These are phyloP conservation scores for Tricholoma bakamatsutake DNA, from an alignment of 768 basidiomycete genomes.

Conservation along the genomic window DNA sequence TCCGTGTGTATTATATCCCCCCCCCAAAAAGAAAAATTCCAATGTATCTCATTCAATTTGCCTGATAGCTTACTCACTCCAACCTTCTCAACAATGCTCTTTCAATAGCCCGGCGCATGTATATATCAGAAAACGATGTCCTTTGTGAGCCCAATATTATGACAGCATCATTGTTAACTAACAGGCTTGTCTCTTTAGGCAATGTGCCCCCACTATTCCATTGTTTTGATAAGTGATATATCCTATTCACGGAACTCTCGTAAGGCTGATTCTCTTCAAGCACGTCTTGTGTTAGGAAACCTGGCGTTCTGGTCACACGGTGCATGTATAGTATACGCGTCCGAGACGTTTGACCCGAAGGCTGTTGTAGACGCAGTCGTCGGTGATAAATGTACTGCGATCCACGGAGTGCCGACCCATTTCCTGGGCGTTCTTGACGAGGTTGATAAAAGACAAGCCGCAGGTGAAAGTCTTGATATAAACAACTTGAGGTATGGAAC, in stretches of 20 bases:
- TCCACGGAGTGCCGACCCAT: slow-evolving; percentile 85
- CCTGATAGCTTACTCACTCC: slow-evolving; percentile 62
- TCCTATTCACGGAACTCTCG: background rate
- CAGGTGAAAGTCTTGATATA: slow-evolving; percentile 43
- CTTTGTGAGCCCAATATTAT: slow-evolving; percentile 44
- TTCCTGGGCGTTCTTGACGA: slow-evolving; percentile 72
- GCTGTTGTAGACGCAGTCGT: slow-evolving; percentile 68
- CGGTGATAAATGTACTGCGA: slow-evolving; percentile 64
- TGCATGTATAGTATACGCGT: slow-evolving; percentile 70
- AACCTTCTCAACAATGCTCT: slow-evolving; percentile 77
- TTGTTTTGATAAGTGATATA: slow-evolving; percentile 74
- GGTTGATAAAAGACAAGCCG: slow-evolving; percentile 46
- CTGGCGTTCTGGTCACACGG: slow-evolving; percentile 74
- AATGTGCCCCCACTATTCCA: slow-evolving; percentile 84
- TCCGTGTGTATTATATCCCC: slow-evolving; percentile 42
- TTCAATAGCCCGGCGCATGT: slow-evolving; percentile 68
- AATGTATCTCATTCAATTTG: background rate
- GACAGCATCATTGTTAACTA: background rate
- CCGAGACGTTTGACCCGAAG: slow-evolving; percentile 54
- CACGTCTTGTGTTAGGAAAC: slow-evolving; percentile 79
- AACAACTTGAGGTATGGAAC: slow-evolving; percentile 45
- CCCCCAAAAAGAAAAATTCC: too few species aligned
- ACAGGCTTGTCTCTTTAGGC: slow-evolving; percentile 34
- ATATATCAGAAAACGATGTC: slow-evolving; percentile 55
- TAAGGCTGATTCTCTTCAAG: slow-evolving; percentile 11